Evolutionary conservation across 1,284 basidiomycete genomes (phyloP), one percentile per base, ranked within the genome.

Genomic region (Wolfiporia cocos): DNA sequence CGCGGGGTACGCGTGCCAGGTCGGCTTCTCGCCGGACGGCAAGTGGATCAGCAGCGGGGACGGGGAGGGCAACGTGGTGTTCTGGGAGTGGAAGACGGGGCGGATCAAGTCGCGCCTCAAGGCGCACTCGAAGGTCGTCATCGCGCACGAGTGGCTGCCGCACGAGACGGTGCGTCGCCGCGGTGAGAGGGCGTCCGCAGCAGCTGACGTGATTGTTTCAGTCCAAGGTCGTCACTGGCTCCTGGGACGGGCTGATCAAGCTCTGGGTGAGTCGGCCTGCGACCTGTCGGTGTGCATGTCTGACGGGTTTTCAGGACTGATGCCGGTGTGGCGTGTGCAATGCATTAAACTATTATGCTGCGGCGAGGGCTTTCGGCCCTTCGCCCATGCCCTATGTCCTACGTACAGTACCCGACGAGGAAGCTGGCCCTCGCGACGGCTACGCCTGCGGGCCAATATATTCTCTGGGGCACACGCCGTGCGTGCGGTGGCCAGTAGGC

Each of bases 11-110:
- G 95, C 95, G 2, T 98, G 93, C 61, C 87, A 93, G 58, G 82
- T 98, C 34, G 92, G 88, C 19, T 99, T 99, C 66, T 96, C 92
- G 18, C 94, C 96, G 0, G 96, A 99, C 59, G 96, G 96, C 14
- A 91, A 92, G 63, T 95, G 92, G 84, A 85, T 99, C 55, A 94
- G 90, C 55, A 94, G 91, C 41, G 96, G 96, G 22, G 95, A 98
- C 56, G 89, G 90, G 3, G 82, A 86, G 49, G 96, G 96, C 1
- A 93, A 96, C 62, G 74, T 99, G 34, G 90, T 98, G 12, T 96
- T 98, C 65, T 99, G 95, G 96, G 96, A 99, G 66, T 99, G 92
- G 92, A 99, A 98, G 70, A 92, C 84, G n/a, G 88, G 92, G 3
- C 81, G 88, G 50, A 90, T 99, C 61, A 87, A 92, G 64, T 94